Percentiles rank a stretch among this genome's conserved stretches.
phyloP scores from a whole-genome alignment of 1,284 basidiomycete species.

The Amylostereum areolatum region DNA sequence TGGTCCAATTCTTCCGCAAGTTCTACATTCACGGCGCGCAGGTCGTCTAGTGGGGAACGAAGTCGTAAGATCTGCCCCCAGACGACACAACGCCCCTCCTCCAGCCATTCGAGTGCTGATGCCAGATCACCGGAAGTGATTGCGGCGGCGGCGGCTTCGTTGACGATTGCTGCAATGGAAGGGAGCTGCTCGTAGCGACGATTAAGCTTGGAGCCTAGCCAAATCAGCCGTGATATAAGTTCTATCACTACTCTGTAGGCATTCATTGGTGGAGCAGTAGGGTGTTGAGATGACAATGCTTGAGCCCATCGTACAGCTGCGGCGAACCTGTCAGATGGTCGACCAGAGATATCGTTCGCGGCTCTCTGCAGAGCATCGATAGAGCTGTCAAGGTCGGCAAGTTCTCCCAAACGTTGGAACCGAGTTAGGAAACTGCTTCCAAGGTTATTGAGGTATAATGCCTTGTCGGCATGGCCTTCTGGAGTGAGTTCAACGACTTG shows the following conservation, averaged over 20 bases:
- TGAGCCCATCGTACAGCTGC: background rate
- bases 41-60: background rate
- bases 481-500: background rate
- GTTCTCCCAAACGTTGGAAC: background rate
- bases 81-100: background rate
- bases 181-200: background rate
- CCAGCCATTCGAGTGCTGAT: background rate
- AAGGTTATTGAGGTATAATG: background rate
- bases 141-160: background rate
- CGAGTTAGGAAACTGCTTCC: background rate
- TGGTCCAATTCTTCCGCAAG: slow-evolving; percentile 6
- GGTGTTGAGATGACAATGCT: background rate
- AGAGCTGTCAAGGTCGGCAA: background rate
- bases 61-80: background rate
- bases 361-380: too few species aligned
- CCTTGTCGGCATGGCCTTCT: background rate
- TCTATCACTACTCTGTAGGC: background rate
- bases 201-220: background rate
- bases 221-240: background rate
- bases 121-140: background rate
- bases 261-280: background rate
- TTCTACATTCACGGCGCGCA: background rate
- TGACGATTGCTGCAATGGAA: background rate
- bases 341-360: too few species aligned
- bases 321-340: too few species aligned